Evolutionary conservation across 2,329 filamentous ascomycete species (phyloP).

Genomic region (Gaeumannomyces tritici): DNA sequence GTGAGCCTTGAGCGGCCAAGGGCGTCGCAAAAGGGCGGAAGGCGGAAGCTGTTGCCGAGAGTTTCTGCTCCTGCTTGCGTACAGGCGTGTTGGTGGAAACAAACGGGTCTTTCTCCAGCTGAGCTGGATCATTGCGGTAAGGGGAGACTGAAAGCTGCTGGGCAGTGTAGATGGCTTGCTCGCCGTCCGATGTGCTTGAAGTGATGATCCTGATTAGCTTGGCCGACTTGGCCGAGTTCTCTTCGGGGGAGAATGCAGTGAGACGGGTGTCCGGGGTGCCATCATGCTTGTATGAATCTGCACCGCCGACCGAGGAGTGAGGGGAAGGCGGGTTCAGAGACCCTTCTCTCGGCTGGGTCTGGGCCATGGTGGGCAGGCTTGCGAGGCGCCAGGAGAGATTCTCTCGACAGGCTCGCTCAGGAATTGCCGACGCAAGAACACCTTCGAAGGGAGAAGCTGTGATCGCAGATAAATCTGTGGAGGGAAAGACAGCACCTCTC

Average conservation of each 20-base stretch:
- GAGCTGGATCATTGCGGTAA: conserved; percentile 14
- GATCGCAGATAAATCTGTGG: background rate
- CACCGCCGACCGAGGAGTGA: conserved; percentile 38
- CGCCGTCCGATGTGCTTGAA: conserved; percentile 17
- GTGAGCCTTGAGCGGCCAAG: conserved; percentile 12
- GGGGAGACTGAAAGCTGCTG: conserved; percentile 14
- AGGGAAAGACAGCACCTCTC: background rate
- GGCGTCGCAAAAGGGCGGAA: conserved; percentile 43
- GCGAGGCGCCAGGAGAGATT: background rate
- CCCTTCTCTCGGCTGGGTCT: conserved; percentile 24
- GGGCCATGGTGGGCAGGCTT: conserved; percentile 23
- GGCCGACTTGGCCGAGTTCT: conserved; percentile 34
- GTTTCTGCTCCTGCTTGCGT: conserved; percentile 29
- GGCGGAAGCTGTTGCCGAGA: conserved; percentile 54
- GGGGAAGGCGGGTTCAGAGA: conserved; percentile 37
- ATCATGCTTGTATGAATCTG: conserved; percentile 42
- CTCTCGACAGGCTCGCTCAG: background rate
- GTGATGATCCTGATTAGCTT: conserved; percentile 23
- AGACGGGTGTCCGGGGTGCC: conserved; percentile 56
- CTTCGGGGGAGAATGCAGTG: conserved; percentile 55
- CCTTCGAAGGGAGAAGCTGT: background rate
- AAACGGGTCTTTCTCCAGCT: conserved; percentile 44
- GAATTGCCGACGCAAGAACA: background rate
- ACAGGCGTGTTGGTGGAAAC: conserved; percentile 25
- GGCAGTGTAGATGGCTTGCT: conserved; percentile 14